Percentiles rank a stretch among this genome's conserved stretches.
phyloP scores from a whole-genome alignment of 1,139 yeast genomes.

The Taphrina communis region DNA sequence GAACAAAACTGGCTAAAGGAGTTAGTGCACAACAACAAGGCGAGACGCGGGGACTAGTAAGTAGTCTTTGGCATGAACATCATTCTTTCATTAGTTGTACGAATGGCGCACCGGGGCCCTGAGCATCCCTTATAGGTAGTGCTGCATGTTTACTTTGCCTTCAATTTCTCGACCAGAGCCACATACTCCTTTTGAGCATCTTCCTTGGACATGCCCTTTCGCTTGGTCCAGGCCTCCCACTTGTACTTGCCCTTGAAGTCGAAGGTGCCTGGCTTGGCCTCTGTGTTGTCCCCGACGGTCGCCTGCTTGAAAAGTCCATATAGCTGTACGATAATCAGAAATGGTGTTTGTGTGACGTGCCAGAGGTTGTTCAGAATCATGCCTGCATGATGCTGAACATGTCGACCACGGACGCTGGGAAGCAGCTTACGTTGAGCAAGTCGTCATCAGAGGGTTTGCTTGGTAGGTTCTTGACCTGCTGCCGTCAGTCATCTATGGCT shows the following conservation, averaged over 20 bases:
- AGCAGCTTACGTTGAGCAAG: conserved; percentile 59
- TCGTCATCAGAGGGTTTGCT: conserved; percentile 86
- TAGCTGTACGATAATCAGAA: conserved; percentile 49
- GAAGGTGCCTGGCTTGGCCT: conserved; percentile 78
- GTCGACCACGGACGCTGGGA: neutral
- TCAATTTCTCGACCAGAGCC: conserved; percentile 70
- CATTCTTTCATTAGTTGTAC: neutral
- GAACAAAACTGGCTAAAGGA: neutral
- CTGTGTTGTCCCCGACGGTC: conserved; percentile 90
- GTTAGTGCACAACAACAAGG: neutral
- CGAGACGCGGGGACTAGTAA: neutral
- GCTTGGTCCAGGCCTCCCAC: conserved; percentile 95
- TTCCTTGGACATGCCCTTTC: conserved; percentile 82
- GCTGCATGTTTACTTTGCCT: conserved; percentile 59
- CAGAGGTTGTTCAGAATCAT: no score
- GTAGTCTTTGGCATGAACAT: neutral
- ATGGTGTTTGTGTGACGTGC: neutral
- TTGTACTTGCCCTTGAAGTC: conserved; percentile 85
- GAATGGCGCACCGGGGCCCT: neutral
- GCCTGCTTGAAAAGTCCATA: conserved; percentile 97
- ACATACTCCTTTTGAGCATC: conserved; percentile 91
- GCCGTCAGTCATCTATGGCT: neutral
- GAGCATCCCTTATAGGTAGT: neutral
- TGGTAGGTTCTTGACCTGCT: conserved; percentile 60
- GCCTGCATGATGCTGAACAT: neutral